Conservation (phyloP, 2,329 filamentous ascomycete species). For the Anthostomella pinea region DNA sequence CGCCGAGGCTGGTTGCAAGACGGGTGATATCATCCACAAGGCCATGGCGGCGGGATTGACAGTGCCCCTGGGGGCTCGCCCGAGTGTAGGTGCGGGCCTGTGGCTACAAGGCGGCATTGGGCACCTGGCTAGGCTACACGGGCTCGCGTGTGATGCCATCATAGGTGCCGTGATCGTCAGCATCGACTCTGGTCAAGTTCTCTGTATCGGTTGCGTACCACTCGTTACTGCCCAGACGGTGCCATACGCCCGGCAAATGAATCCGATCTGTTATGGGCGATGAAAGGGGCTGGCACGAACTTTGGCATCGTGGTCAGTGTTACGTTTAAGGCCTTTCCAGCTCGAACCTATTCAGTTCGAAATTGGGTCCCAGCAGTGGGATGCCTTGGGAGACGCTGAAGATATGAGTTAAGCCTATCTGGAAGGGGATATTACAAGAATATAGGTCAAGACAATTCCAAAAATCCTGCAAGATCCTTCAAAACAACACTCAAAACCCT, state of each 20-base stretch:
- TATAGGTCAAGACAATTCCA: too few relatives aligned
- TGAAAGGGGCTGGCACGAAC: conserved; percentile 59
- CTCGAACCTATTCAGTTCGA: conserved; percentile 38
- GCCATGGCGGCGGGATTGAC: conserved; percentile 47
- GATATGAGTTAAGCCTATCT: too few relatives aligned
- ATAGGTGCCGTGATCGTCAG: conserved; percentile 59
- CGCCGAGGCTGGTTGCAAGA: conserved; percentile 54
- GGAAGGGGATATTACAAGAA: too few relatives aligned
- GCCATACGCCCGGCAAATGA: conserved; percentile 46
- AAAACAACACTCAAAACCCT: too few relatives aligned
- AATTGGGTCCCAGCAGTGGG: too few relatives aligned
- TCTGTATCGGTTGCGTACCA: conserved; percentile 53
- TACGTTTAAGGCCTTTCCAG: conserved; percentile 45
- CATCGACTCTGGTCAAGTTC: conserved; percentile 43
- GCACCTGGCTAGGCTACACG: conserved; percentile 52
- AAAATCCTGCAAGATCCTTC: too few relatives aligned
- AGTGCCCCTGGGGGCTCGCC: conserved; percentile 58
- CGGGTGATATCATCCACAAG: conserved; percentile 49
- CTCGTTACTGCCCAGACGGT: conserved; percentile 38
- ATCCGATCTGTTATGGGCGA: conserved; percentile 52
- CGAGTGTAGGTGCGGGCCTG: conserved; percentile 60
- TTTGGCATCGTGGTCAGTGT: conserved; percentile 56
- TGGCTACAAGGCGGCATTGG: conserved; percentile 67
- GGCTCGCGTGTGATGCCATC: conserved; percentile 58
- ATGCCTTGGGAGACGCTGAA: too few relatives aligned